phyloP scores from a whole-genome alignment of 2,329 filamentous ascomycete species.

The Alternaria sp. region DNA sequence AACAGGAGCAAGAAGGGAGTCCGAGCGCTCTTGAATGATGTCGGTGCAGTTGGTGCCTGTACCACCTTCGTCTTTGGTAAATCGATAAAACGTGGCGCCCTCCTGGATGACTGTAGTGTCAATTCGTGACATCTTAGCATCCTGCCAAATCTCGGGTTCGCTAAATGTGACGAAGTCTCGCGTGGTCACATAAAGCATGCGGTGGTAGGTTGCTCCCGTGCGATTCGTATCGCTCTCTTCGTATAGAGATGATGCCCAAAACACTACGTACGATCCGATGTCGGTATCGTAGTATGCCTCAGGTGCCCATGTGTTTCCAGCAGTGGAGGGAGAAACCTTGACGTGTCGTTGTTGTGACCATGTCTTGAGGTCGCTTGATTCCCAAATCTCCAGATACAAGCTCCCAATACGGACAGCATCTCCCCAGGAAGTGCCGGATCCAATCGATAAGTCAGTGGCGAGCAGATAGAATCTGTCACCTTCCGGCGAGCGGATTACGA shows the following conservation, averaged over 20 bases:
- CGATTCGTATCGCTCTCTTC: slow-evolving; percentile 52
- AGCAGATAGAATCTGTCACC: slow-evolving; percentile 62
- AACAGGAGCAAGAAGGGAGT: slow-evolving; percentile 52
- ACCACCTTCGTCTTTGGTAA: slow-evolving; percentile 64
- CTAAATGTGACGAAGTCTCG: slow-evolving; percentile 62
- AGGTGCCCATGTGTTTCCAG: slow-evolving; percentile 64
- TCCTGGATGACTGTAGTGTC: slow-evolving; percentile 62
- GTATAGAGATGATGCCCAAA: slow-evolving; percentile 61
- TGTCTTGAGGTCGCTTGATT: slow-evolving; percentile 59
- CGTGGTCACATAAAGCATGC: slow-evolving; percentile 63
- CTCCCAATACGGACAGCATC: slow-evolving; percentile 59
- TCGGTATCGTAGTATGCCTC: slow-evolving; percentile 61
- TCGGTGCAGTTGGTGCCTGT: slow-evolving; percentile 61
- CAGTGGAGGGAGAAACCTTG: slow-evolving; percentile 58
- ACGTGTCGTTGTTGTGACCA: slow-evolving; percentile 63
- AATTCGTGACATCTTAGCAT: slow-evolving; percentile 61
- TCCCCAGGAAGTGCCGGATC: slow-evolving; percentile 62
- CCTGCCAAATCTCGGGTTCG: slow-evolving; percentile 60
- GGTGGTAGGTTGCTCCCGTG: slow-evolving; percentile 57
- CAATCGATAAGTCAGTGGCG: slow-evolving; percentile 63
- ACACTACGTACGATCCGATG: slow-evolving; percentile 55
- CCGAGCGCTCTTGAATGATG: slow-evolving; percentile 63
- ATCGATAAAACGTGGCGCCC: slow-evolving; percentile 58
- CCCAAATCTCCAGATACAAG: slow-evolving; percentile 63
- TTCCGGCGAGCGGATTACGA: slow-evolving; percentile 61